phyloP scores from a whole-genome alignment of 257 asterid genomes.

The Solanum pennellii region DNA sequence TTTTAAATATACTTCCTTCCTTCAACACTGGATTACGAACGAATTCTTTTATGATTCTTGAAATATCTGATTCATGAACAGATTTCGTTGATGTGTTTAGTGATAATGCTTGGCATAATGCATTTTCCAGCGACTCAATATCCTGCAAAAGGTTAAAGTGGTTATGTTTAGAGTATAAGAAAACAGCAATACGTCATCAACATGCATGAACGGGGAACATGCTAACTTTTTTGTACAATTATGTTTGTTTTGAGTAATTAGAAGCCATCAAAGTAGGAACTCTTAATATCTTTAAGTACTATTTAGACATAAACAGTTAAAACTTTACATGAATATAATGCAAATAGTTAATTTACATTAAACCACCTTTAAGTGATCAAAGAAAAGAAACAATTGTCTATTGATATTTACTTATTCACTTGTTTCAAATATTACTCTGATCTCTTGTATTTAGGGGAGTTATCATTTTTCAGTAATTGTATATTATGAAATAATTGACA shows the following conservation, averaged over 20 bases:
- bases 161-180: no score
- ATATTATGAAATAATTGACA: background rate
- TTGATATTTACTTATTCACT: background rate
- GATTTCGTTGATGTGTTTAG: background rate
- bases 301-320: no score
- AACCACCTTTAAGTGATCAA: background rate
- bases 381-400: background rate
- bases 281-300: background rate
- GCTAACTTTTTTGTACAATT: background rate
- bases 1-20: background rate
- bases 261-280: background rate
- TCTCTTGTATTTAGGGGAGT: background rate
- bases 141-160: constrained; percentile 1
- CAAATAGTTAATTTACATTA: background rate
- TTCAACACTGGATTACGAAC: background rate
- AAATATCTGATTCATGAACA: background rate
- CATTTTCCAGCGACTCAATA: constrained; percentile 5
- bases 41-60: background rate
- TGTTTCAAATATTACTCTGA: background rate
- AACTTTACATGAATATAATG: background rate
- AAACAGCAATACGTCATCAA: background rate
- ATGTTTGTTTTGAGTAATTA: background rate
- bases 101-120: background rate
- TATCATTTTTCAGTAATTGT: background rate
- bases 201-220: background rate